Percentiles rank a stretch among this genome's conserved stretches.
These are phyloP conservation scores for Talaromyces sp. DNA, from an alignment of 2,329 filamentous ascomycete species.

Conservation along the genomic window DNA sequence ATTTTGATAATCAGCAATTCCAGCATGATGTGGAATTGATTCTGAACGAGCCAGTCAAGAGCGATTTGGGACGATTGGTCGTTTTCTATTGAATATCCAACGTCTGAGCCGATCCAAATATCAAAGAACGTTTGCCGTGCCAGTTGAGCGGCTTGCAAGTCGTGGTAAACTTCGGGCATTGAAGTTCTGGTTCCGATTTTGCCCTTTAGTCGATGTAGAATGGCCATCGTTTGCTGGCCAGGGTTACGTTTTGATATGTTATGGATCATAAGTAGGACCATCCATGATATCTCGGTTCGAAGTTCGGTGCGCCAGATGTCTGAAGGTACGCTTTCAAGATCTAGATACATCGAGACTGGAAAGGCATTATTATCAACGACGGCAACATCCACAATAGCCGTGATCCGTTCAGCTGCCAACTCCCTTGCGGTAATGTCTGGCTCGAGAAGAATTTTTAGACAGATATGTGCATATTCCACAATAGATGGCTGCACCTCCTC, in stretches of 20 bases:
- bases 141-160: background rate
- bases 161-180: background rate
- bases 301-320: background rate
- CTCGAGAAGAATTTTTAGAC: slow-evolving; percentile 3
- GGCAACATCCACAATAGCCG: slow-evolving; percentile 1
- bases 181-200: background rate
- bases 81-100: background rate
- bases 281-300: slow-evolving; percentile 9
- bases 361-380: background rate
- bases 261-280: slow-evolving; percentile 3
- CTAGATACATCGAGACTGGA: background rate
- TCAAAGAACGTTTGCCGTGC: background rate
- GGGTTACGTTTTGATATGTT: background rate
- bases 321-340: slow-evolving; percentile 1
- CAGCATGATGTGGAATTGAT: background rate
- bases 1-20: slow-evolving; percentile 13
- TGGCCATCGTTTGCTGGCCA: background rate
- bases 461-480: slow-evolving; percentile 11
- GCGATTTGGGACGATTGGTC: background rate
- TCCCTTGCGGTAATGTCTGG: background rate
- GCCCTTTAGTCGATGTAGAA: background rate
- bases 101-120: slow-evolving; percentile 4
- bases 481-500: slow-evolving; percentile 2
- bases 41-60: slow-evolving; percentile 12
- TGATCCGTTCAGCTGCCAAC: background rate